A percentile compares a stretch with the other conserved stretches of the same genome.
These are phyloP conservation scores for Rubroboletus satanas DNA, from an alignment of 768 basidiomycete species.

Conservation along the genomic window DNA sequence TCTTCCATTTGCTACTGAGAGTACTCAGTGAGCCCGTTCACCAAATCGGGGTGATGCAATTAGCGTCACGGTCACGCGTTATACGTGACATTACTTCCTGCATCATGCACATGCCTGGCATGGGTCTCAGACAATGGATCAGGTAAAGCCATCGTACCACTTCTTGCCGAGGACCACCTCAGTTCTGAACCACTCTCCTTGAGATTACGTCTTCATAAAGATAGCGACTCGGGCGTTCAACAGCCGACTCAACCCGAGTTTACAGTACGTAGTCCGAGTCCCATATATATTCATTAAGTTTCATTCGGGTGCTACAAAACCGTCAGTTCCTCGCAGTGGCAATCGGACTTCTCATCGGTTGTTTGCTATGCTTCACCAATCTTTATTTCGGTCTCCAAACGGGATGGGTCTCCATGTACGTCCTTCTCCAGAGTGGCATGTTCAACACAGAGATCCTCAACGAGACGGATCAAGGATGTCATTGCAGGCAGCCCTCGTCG, in stretches of 20 bases:
- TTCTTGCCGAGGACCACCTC: not conserved
- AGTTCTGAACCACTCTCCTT: not conserved
- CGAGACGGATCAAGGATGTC: slow-evolving; percentile 73
- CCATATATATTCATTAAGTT: not conserved
- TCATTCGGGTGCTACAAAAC: not conserved
- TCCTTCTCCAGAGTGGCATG: not conserved
- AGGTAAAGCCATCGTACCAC: slow-evolving; percentile 15
- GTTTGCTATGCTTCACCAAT: slow-evolving; percentile 89
- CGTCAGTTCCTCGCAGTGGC: slow-evolving; percentile 53
- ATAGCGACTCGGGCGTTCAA: not conserved
- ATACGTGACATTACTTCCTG: too few species aligned
- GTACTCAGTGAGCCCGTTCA: too few species aligned
- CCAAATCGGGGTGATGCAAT: too few species aligned
- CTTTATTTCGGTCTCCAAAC: slow-evolving; percentile 85
- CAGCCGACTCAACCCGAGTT: slow-evolving; percentile 24
- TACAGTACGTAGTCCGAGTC: slow-evolving; percentile 20
- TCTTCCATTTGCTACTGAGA: not conserved
- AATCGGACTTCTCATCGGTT: slow-evolving; percentile 80
- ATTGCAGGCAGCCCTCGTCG: slow-evolving; percentile 89
- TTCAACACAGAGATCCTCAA: not conserved
- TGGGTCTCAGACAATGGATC: slow-evolving; percentile 20
- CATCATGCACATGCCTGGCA: not conserved
- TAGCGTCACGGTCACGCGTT: too few species aligned
- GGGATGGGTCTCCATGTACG: slow-evolving; percentile 86
- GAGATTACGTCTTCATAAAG: slow-evolving; percentile 6